Conservation (phyloP, 768 basidiomycete genomes). For the Serendipita sp. region DNA sequence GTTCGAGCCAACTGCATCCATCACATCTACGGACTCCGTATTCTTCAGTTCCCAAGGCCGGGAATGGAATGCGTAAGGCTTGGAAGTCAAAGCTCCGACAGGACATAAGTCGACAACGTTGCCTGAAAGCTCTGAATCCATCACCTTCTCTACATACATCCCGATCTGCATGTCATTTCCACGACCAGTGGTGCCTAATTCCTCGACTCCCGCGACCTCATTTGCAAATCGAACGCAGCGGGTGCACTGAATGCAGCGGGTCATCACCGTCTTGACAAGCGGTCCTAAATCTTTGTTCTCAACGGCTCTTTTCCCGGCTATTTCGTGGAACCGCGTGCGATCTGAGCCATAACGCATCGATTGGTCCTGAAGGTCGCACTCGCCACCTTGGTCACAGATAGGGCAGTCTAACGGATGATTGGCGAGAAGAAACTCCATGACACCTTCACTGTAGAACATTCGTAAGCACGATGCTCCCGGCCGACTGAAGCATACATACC, state of each 20-base stretch:
- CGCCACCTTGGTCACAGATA: slow-evolving; percentile 96
- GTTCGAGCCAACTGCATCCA: slow-evolving; percentile 92
- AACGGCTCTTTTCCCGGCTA: slow-evolving; percentile 91
- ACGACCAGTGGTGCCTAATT: slow-evolving; percentile 89
- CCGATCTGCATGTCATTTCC: slow-evolving; percentile 99
- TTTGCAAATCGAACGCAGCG: slow-evolving; percentile 98
- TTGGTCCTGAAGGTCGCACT: slow-evolving; percentile 97
- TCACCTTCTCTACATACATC: slow-evolving; percentile 92
- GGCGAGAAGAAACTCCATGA: slow-evolving; percentile 96
- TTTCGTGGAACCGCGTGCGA: slow-evolving; percentile 95
- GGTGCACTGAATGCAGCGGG: slow-evolving; percentile 97
- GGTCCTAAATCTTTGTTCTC: slow-evolving; percentile 98
- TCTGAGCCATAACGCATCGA: slow-evolving; percentile 99
- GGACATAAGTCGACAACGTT: slow-evolving; percentile 97
- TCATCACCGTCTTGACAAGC: slow-evolving; percentile 97
- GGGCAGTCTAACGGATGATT: slow-evolving; percentile 99
- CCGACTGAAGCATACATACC: slow-evolving; percentile 26
- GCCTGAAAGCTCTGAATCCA: slow-evolving; percentile 94
- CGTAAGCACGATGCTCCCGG: background rate
- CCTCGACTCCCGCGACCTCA: slow-evolving; percentile 97
- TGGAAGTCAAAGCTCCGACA: slow-evolving; percentile 94
- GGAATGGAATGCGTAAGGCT: slow-evolving; percentile 95
- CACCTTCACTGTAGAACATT: slow-evolving; percentile 55
- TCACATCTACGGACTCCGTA: slow-evolving; percentile 89
- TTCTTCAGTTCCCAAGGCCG: slow-evolving; percentile 98